Evolutionary conservation across 1,284 basidiomycete genomes (phyloP).

Genomic region (Quambalaria eucalypti): DNA sequence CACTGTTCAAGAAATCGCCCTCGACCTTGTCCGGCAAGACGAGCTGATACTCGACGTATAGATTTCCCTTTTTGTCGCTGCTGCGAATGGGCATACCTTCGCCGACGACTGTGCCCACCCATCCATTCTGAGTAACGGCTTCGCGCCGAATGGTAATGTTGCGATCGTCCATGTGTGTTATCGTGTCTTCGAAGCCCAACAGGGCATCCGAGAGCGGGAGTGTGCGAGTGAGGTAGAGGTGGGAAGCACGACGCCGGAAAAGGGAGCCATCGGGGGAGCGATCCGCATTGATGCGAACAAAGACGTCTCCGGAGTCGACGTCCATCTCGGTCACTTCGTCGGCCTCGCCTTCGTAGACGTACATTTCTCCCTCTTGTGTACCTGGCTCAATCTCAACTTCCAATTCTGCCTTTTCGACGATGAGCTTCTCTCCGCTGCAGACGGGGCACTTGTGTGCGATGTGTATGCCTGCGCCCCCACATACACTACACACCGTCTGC

Average conservation of each 20-base stretch:
- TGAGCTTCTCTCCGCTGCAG: constrained; percentile 36
- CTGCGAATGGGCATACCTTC: constrained; percentile 42
- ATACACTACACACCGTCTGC: constrained; percentile 35
- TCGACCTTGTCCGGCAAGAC: constrained; percentile 21
- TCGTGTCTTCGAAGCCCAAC: constrained; percentile 34
- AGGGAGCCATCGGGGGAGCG: constrained; percentile 14
- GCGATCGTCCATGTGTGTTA: constrained; percentile 40
- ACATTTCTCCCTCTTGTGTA: constrained; percentile 31
- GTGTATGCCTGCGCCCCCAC: constrained; percentile 32
- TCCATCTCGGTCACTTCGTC: constrained; percentile 41
- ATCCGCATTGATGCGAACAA: constrained; percentile 21
- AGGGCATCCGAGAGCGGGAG: constrained; percentile 41
- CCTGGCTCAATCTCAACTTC: constrained; percentile 40
- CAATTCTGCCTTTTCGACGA: constrained; percentile 29
- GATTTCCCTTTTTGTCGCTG: constrained; percentile 24
- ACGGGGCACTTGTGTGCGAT: constrained; percentile 32
- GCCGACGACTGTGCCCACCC: constrained; percentile 22
- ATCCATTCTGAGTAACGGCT: constrained; percentile 36
- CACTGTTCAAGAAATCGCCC: constrained; percentile 18
- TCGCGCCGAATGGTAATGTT: constrained; percentile 23
- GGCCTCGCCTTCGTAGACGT: constrained; percentile 35
- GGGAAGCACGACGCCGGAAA: constrained; percentile 30
- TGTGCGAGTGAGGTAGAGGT: constrained; percentile 36
- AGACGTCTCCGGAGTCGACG: constrained; percentile 34
- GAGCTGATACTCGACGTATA: constrained; percentile 40